A percentile compares a stretch with the other conserved stretches of the same genome.
phyloP scores from a whole-genome alignment of 176 grass and related monocot genomes.

The Zoysia pacifica region DNA sequence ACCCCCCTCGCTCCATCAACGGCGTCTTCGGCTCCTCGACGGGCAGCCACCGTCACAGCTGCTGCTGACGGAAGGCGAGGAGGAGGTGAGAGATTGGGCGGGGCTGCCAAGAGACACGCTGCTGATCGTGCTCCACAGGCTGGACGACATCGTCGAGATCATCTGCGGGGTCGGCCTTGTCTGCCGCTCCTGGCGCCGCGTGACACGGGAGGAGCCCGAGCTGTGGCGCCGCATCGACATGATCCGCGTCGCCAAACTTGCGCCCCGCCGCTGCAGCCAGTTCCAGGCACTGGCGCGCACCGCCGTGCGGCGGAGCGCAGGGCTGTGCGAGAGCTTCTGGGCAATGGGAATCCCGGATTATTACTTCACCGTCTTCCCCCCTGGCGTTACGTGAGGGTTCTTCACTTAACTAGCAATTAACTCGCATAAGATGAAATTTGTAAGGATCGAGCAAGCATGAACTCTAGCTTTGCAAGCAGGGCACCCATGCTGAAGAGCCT shows the following conservation, averaged over 20 bases:
- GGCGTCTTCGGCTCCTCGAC: not conserved
- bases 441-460: not conserved
- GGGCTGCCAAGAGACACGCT: not conserved
- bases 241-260: not conserved
- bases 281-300: not conserved
- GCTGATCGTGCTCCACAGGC: not conserved
- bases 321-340: conserved; percentile 32
- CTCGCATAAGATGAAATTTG: not conserved
- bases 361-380: conserved; percentile 17
- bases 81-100: not conserved
- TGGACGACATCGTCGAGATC: not conserved
- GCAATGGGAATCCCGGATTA: not conserved
- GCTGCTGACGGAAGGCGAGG: not conserved
- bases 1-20: not conserved
- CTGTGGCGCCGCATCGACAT: conserved; percentile 35
- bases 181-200: conserved; percentile 25
- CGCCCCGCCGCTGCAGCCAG: too few species aligned
- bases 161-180: not conserved
- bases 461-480: not conserved
- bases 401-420: not conserved
- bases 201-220: not conserved
- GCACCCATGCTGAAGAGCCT: too few species aligned
- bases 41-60: not conserved
- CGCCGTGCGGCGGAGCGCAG: not conserved
- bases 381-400: not conserved